Base-by-base conservation (phyloP, 1,284 basidiomycete genomes). In the Ustilago cynodontis region DNA sequence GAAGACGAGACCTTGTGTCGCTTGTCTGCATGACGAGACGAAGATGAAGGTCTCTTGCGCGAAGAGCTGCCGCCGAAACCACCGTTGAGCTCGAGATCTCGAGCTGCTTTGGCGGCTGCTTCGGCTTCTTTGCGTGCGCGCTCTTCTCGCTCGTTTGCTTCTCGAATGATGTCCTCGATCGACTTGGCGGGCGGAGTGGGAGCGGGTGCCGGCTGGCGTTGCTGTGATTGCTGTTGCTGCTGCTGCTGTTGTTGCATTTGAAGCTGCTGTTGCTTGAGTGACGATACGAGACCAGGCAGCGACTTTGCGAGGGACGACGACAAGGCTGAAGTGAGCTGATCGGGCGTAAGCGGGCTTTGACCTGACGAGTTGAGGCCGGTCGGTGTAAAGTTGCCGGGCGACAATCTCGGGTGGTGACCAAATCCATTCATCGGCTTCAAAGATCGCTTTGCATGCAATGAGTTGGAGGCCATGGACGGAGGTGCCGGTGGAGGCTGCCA, bases 141-240 rank as follows among this genome's bases (percentile, higher is more conserved):
- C 59, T 75, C 80, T 39, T 79, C 79, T 22, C 75, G 70, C 57
- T 80, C 83, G 60, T 83, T 83, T 3, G 83, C 84, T 28, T 78
- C 77, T 18, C 83, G 77, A 37, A 85, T 85, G 54, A 85, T 85
- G 33, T 85, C 84, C 47, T 81, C 78, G 62, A 85, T 80, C 53
- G 79, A 78, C 53, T 70, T 76, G 6, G 72, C 49, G 1, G 65
- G 64, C 45, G 64, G 55, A n/a, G 67, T 49, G 6, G 47, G 24
- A 16, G 47, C 47, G 14, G 47, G 22, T 49, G 47, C 26, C 6
- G 47, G 47, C 24, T 50, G 53, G 1, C 51, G 66, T 51, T 64
- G 65, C 53, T 64, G 70, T 28, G 31, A 33, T 33, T 5, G 31
- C 31, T 51, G 61, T 29, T 45, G 54, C 24, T 55, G 62, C 22